Conservation (phyloP, 345 rosid genomes). For the Dipteronia sinensis region DNA sequence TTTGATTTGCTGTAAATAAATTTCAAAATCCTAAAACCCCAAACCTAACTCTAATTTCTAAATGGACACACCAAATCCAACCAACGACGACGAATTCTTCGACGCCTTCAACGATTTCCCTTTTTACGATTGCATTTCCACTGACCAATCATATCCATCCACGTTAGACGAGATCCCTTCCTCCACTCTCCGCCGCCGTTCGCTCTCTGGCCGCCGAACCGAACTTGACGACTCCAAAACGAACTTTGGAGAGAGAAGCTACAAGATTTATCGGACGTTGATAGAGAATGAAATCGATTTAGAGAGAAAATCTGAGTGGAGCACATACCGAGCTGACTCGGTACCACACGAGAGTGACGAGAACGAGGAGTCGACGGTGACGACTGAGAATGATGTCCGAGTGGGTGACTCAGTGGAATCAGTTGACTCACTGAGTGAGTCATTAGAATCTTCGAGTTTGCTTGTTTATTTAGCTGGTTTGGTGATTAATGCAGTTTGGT, state of each 20-base stretch:
- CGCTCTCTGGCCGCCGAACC: constrained; percentile 12
- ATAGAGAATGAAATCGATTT: constrained; percentile 36
- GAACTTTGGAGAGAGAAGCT: constrained; percentile 23
- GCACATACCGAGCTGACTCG: constrained; percentile 21
- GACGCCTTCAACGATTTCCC: constrained; percentile 67
- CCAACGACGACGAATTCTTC: constrained; percentile 33
- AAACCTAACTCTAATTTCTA: constrained; percentile 13
- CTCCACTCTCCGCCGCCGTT: constrained; percentile 40
- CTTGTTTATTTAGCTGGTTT: constrained; percentile 45
- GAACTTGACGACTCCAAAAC: neutral
- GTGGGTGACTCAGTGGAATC: constrained; percentile 19
- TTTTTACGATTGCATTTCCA: constrained; percentile 44
- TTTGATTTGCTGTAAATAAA: neutral
- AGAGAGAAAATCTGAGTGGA: constrained; percentile 20
- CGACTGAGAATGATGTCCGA: constrained; percentile 19
- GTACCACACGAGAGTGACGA: constrained; percentile 4
- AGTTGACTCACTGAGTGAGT: constrained; percentile 15
- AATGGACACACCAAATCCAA: constrained; percentile 30
- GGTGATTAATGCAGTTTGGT: constrained; percentile 63
- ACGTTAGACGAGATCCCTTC: constrained; percentile 24
- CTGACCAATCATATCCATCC: constrained; percentile 34
- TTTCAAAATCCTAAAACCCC: neutral
- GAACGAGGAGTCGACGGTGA: constrained; percentile 32
- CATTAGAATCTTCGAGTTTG: constrained; percentile 34
- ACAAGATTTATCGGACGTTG: constrained; percentile 22